phyloP scores from a whole-genome alignment of 192 early-diverging fungal species.

The Paraglomus occultum region DNA sequence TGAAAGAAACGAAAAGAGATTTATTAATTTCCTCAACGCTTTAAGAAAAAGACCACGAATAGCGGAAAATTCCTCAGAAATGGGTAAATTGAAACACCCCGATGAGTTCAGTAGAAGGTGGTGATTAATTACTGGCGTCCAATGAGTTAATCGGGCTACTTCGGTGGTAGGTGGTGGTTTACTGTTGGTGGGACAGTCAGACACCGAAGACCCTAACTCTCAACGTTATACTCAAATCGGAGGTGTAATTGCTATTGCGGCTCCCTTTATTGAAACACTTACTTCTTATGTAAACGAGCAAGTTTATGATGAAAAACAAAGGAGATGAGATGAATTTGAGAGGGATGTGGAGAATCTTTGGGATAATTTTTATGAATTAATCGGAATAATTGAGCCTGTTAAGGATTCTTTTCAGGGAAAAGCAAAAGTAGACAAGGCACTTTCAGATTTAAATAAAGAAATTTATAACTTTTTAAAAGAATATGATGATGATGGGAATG shows the following conservation, averaged over 20 bases:
- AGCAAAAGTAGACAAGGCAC: not conserved
- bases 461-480: conserved; percentile 4
- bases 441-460: not conserved
- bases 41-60: not conserved
- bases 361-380: conserved; percentile 15
- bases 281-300: conserved; percentile 12
- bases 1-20: not conserved
- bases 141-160: not conserved
- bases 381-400: not conserved
- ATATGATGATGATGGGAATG: conserved; percentile 10
- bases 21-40: no score
- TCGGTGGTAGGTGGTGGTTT: conserved; percentile 6
- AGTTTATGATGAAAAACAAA: not conserved
- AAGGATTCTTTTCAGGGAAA: not conserved
- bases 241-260: not conserved
- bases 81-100: not conserved
- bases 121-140: not conserved
- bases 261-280: conserved; percentile 5
- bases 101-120: not conserved
- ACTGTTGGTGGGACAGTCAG: conserved; percentile 1
- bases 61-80: not conserved
- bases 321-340: conserved; percentile 3
- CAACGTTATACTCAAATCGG: conserved; percentile 2
- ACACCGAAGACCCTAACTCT: not conserved
- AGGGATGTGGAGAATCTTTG: not conserved